Conservation (phyloP, 768 basidiomycete genomes). For the Leccinum obscurum region DNA sequence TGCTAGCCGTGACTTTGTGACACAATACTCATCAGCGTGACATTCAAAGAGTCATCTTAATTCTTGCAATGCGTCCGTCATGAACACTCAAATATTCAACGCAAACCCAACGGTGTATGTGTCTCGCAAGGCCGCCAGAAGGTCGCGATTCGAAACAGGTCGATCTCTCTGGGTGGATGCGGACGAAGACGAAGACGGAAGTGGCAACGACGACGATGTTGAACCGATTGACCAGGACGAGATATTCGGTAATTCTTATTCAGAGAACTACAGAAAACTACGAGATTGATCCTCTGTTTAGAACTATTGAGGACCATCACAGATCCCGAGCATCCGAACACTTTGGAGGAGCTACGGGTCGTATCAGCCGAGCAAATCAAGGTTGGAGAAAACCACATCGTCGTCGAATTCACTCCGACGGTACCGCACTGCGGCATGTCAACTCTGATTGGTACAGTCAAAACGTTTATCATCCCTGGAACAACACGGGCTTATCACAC, state of each 20-base stretch:
- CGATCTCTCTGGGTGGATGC: conserved; percentile 67
- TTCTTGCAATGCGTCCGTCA: neutral
- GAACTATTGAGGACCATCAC: conserved; percentile 91
- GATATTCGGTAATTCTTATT: conserved; percentile 68
- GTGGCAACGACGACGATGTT: conserved; percentile 38
- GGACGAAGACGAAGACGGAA: conserved; percentile 38
- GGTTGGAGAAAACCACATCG: conserved; percentile 61
- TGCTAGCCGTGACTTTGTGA: conserved; percentile 22
- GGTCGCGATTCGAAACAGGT: conserved; percentile 38
- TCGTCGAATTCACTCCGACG: conserved; percentile 95
- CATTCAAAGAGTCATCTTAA: neutral
- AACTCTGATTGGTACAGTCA: conserved; percentile 79
- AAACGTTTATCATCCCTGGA: neutral
- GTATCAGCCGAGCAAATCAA: conserved; percentile 87
- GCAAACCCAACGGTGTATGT: conserved; percentile 85
- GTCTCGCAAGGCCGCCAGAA: conserved; percentile 45
- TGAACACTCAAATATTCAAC: conserved; percentile 64
- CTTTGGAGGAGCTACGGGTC: conserved; percentile 92
- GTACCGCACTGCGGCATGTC: conserved; percentile 98
- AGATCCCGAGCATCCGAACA: conserved; percentile 94
- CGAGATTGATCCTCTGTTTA: conserved; percentile 32
- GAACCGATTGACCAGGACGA: conserved; percentile 88
- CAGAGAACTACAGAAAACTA: neutral
- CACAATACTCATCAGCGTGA: conserved; percentile 16
- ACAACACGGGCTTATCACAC: neutral